A percentile compares a stretch with the other conserved stretches of the same genome.
These are phyloP conservation scores for Theileria annulata DNA, from an alignment of 169 alveolate genomes.

Conservation along the genomic window DNA sequence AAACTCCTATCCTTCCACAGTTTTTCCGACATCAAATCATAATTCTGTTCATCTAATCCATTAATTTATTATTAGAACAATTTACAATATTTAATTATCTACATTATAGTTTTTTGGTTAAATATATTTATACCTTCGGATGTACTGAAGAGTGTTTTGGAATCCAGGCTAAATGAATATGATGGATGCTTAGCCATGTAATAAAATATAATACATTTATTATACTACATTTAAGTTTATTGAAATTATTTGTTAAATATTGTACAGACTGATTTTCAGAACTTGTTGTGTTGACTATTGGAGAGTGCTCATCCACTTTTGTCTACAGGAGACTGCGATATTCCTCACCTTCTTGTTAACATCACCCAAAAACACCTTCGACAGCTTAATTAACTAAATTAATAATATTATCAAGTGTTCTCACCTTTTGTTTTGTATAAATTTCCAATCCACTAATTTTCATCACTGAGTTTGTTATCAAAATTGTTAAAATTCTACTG, in stretches of 20 bases:
- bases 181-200: conserved; percentile 47
- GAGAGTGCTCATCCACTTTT: conserved; percentile 33
- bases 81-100: too few species aligned
- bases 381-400: conserved; percentile 54
- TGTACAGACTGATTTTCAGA: background rate
- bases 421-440: background rate
- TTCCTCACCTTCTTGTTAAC: conserved; percentile 31
- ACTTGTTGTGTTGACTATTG: background rate
- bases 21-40: background rate
- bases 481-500: conserved; percentile 41
- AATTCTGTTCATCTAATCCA: conserved; percentile 16
- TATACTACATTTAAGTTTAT: too few species aligned
- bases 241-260: background rate
- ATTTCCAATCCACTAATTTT: background rate
- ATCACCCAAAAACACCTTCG: conserved; percentile 51
- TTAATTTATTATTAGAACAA: background rate
- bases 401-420: background rate
- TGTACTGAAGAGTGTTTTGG: conserved; percentile 41
- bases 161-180: conserved; percentile 27
- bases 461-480: conserved; percentile 26
- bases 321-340: conserved; percentile 48
- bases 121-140: conserved; percentile 5
- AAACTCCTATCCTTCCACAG: conserved; percentile 21
- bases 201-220: too few species aligned
- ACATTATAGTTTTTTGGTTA: too few species aligned